Conservation (phyloP, 257 asterid genomes). For the Ocimum tenuiflorum region DNA sequence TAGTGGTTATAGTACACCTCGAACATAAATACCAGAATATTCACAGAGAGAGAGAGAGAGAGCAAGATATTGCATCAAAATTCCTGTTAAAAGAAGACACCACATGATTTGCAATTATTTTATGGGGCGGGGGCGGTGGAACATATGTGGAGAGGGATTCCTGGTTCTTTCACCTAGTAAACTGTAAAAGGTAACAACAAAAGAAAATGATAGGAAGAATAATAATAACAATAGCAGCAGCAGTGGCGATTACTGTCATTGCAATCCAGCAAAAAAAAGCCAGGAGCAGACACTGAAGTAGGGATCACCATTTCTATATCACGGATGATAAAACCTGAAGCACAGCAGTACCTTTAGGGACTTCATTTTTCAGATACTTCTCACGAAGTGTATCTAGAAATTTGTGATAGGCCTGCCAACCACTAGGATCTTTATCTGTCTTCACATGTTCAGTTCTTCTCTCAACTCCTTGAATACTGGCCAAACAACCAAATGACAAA, state of each 20-base stretch:
- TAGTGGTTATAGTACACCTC: neutral
- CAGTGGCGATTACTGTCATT: neutral
- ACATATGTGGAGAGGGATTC: too few relatives aligned
- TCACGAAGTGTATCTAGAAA: slow-evolving; percentile 70
- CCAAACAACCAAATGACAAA: slow-evolving; percentile 6
- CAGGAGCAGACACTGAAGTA: too few relatives aligned
- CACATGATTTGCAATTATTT: too few relatives aligned
- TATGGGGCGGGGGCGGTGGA: too few relatives aligned
- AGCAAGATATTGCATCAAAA: too few relatives aligned
- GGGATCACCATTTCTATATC: neutral
- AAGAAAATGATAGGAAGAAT: too few relatives aligned
- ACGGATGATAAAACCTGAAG: slow-evolving; percentile 5
- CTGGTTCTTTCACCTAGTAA: too few relatives aligned
- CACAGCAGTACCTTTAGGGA: slow-evolving; percentile 49
- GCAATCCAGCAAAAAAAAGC: neutral
- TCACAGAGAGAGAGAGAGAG: too few relatives aligned
- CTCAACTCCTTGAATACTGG: slow-evolving; percentile 62
- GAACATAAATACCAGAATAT: too few relatives aligned
- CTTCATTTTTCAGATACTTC: slow-evolving; percentile 67
- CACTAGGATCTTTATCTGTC: slow-evolving; percentile 78
- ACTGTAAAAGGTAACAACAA: too few relatives aligned
- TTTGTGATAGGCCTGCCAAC: slow-evolving; percentile 68
- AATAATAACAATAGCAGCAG: neutral
- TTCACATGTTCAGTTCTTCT: slow-evolving; percentile 57
- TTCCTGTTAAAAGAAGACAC: too few relatives aligned